Evolutionary conservation across 257 asterid species (phyloP), one percentile per base, ranked within the genome.

Genomic region (Marsdenia floribunda): DNA sequence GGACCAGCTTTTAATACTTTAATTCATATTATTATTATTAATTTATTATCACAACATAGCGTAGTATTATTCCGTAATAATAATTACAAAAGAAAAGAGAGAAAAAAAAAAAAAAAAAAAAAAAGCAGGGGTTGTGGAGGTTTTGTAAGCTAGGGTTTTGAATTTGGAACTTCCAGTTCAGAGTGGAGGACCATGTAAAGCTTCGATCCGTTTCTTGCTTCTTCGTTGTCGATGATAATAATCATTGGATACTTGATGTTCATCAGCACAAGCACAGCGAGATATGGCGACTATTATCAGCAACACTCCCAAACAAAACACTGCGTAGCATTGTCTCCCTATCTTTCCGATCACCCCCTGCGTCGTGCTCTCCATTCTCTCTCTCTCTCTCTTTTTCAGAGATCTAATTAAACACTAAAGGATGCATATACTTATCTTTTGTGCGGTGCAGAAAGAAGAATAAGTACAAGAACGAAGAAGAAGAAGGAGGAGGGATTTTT

Each of bases 261-360:
- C 18, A 54, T 54, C 22, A 18, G 63, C 18, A 6, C 1, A 67
- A 5, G 52, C 73, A 3, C 22, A n/a, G 40, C 80, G 86, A 68
- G 87, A 82, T 11, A 88, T 42, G 24, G 35, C 78, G 29, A 76
- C 73, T 5, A 84, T 68, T 33, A 86, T 54, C 2, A 88, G 75
- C n/a, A 88, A 33, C 44, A 85, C 87, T 1, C 85, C 80, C 63
- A 86, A 77, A 72, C 89, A 86, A n/a, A 86, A 79, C 73, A 82
- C 53, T 12, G 88, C 85, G 1, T 88, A 86, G 6, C 82, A 77
- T 76, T 85, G 89, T 71, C 87, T 75, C 80, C 89, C 81, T 70
- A 86, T 16, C 74, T 81, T 84, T 58, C 78, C 82, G 38, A 85
- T 14, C 9, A 69, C 24, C 44, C 78, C 82, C 68, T 73, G 80